Evolutionary conservation across 2,329 filamentous ascomycete genomes (phyloP), one percentile per base, ranked within the genome.

Genomic region (Ophiostoma tasmaniense): DNA sequence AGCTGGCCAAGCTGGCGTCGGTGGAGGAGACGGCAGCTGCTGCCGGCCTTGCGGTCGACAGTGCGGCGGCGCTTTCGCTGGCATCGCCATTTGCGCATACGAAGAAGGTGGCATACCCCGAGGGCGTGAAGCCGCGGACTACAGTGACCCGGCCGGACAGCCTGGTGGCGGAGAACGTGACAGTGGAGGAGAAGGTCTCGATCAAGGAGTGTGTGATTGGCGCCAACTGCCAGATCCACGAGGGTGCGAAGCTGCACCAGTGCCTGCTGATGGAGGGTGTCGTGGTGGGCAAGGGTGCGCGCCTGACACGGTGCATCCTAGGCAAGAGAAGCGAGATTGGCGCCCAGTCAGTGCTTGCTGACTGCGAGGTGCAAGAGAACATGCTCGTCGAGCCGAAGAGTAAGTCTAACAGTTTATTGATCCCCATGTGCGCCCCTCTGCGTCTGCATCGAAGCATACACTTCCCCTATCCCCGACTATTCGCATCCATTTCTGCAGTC

Each of bases 241-340:
- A 90, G 73, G 92, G 93, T n/a, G 92, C 90, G 37, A 91, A 93
- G 73, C 80, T 99, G 62, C 89, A 88, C n/a, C 87, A 93, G 72
- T 98, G 94, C 78, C 79, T 98, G 65, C 81, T 98, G 25, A 97
- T 98, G 92, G 94, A 98, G 71, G 92, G 92, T 3, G 93, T 91
- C 0, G 88, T 91, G 8, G 85, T 99, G 14, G 93, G 92, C 17
- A 90, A 92, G 74, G 89, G 90, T 61, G 93, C 90, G 75, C 92
- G 92, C 77, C 81, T 98, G 67, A 95, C 91, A 0, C 91, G 91
- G 28, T 97, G 93, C 75, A 91, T 98, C 39, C 80, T 98, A 55
- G 95, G 95, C 4, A 87, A 89, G 75, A 82, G 92, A 71, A 90
- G 89, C 73, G 89, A 90, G 74, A 87, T 99, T 73, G 93, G 94